These are phyloP conservation scores for Berberis vulgaris DNA, from an alignment of 164 flowering plant species.

Conservation along the genomic window DNA sequence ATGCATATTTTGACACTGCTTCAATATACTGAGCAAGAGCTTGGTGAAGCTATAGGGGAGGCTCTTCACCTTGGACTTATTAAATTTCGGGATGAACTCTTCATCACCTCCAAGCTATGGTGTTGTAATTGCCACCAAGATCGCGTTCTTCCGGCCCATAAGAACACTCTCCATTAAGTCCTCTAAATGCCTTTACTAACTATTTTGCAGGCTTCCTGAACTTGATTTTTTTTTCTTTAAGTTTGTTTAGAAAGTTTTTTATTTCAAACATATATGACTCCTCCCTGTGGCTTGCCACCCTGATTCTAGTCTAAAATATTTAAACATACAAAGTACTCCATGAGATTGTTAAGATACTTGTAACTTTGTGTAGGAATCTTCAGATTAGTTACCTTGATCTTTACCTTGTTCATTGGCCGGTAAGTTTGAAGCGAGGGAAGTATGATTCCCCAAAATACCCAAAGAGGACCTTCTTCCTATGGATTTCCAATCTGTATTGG, in stretches of 20 bases:
- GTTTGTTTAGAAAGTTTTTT: neutral
- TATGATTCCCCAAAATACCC: neutral
- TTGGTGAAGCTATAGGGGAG: no score
- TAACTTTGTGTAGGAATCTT: neutral
- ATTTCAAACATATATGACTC: neutral
- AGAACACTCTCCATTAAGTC: conserved; percentile 17
- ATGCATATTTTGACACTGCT: no score
- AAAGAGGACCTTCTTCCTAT: conserved; percentile 12
- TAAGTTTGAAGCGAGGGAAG: neutral
- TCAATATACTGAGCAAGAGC: no score
- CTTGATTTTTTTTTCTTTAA: neutral
- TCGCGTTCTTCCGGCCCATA: conserved; percentile 22
- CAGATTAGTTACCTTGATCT: neutral
- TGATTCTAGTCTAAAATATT: no score
- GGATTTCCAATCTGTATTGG: conserved; percentile 25
- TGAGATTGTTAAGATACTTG: no score
- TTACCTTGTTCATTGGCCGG: neutral
- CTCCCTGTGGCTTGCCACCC: no score
- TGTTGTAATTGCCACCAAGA: conserved; percentile 12
- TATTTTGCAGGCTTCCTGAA: no score
- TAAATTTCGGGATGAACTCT: no score
- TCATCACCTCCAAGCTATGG: conserved; percentile 5
- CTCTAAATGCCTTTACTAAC: neutral
- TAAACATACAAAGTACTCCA: no score
- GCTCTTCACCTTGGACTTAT: no score